Percentiles rank a stretch among this genome's conserved stretches.
These are phyloP conservation scores for Eimeria maxima DNA, from an alignment of 169 alveolate genomes.

Conservation along the genomic window DNA sequence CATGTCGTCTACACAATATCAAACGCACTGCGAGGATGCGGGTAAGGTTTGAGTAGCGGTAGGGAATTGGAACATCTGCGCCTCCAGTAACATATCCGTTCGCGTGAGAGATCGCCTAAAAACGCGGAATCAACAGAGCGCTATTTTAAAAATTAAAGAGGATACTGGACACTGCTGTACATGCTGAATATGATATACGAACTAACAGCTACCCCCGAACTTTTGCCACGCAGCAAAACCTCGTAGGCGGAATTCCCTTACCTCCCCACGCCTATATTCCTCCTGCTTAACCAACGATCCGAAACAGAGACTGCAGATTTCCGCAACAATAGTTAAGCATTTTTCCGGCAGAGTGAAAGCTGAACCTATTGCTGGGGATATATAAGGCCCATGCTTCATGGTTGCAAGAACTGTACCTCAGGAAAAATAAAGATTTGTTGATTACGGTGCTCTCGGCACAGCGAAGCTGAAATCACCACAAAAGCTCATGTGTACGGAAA, in stretches of 20 bases:
- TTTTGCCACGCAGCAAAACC: neutral
- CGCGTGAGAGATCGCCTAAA: conserved; percentile 12
- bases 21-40: conserved; percentile 68
- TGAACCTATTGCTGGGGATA: neutral
- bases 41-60: conserved; percentile 76
- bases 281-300: conserved; percentile 74
- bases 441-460: conserved; percentile 73
- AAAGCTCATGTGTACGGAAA: neutral
- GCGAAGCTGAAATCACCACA: conserved; percentile 63
- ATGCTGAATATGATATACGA: neutral
- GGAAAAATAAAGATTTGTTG: conserved; percentile 63
- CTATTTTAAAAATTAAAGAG: neutral
- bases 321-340: neutral
- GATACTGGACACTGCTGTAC: neutral
- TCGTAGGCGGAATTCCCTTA: neutral
- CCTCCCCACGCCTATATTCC: conserved; percentile 66
- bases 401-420: conserved; percentile 34
- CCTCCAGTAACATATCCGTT: neutral
- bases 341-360: neutral
- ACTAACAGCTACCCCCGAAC: neutral
- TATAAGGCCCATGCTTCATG: neutral
- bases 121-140: neutral
- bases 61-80: conserved; percentile 69
- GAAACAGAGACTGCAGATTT: conserved; percentile 59
- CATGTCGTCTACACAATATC: neutral